Conservation (phyloP, 148 eudicot species). For the Diospyros lotus region DNA sequence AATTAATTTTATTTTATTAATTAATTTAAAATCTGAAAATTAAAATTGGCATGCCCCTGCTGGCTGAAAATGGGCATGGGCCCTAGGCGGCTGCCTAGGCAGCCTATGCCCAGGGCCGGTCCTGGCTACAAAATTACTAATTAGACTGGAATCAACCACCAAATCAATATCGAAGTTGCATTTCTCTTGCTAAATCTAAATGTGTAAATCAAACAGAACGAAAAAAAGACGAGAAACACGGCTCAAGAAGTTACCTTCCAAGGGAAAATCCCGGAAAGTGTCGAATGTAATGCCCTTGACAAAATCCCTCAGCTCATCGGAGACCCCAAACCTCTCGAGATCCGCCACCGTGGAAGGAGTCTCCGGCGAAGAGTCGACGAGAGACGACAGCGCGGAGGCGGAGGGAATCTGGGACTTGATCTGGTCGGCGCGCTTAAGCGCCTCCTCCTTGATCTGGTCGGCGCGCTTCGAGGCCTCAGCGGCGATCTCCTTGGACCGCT, state of each 20-base stretch:
- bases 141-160: neutral
- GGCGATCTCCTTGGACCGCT: slow-evolving; percentile 35
- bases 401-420: slow-evolving; percentile 47
- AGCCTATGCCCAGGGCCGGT: too few species aligned
- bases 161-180: neutral
- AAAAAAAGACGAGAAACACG: neutral
- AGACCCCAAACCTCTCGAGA: slow-evolving; percentile 65
- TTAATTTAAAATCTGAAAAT: too few species aligned
- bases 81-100: too few species aligned
- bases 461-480: slow-evolving; percentile 37
- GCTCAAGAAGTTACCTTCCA: slow-evolving; percentile 36
- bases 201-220: neutral
- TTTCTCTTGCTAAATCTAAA: neutral
- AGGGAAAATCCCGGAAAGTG: slow-evolving; percentile 79
- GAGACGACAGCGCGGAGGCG: slow-evolving; percentile 26
- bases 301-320: slow-evolving; percentile 83
- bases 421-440: slow-evolving; percentile 40
- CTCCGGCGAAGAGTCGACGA: slow-evolving; percentile 34
- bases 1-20: too few species aligned
- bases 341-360: slow-evolving; percentile 19
- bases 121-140: too few species aligned
- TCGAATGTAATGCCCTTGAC: slow-evolving; percentile 54
- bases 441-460: slow-evolving; percentile 31
- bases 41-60: too few species aligned
- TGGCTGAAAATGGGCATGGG: too few species aligned